A percentile compares a stretch with the other conserved stretches of the same genome.
These are phyloP conservation scores for Rhynchospora breviuscula DNA, from an alignment of 176 grass and related monocot species.

Conservation along the genomic window DNA sequence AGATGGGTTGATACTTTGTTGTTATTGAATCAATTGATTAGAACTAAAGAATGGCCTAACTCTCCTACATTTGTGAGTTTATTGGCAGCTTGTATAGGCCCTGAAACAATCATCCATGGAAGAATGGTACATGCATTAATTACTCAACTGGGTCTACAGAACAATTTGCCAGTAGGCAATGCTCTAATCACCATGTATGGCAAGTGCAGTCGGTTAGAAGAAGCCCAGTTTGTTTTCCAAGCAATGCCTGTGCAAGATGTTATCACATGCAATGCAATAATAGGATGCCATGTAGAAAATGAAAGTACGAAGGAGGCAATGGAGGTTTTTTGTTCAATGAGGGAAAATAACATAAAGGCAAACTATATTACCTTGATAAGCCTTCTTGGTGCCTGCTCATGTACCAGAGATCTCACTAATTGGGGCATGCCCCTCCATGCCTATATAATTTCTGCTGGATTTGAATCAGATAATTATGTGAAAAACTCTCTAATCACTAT, in stretches of 20 bases:
- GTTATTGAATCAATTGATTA: conserved; percentile 33
- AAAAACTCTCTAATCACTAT: conserved; percentile 80
- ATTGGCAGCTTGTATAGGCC: conserved; percentile 53
- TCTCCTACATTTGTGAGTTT: conserved; percentile 64
- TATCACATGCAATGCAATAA: conserved; percentile 69
- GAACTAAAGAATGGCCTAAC: conserved; percentile 37
- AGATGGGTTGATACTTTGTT: conserved; percentile 33
- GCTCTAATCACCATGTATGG: conserved; percentile 66
- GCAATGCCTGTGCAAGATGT: conserved; percentile 49
- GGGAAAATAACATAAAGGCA: conserved; percentile 27
- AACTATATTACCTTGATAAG: conserved; percentile 89
- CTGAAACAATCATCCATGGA: conserved; percentile 43
- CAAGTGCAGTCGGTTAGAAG: conserved; percentile 53
- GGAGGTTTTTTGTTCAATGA: conserved; percentile 59
- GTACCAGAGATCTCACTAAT: conserved; percentile 33
- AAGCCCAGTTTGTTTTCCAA: conserved; percentile 42
- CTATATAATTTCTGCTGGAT: conserved; percentile 47
- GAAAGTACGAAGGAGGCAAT: conserved; percentile 37
- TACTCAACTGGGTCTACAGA: conserved; percentile 38
- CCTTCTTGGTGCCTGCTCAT: conserved; percentile 43
- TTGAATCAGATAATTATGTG: conserved; percentile 60
- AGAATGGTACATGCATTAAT: conserved; percentile 63
- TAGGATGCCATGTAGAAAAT: conserved; percentile 45
- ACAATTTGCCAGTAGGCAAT: conserved; percentile 43
- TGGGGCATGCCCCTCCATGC: conserved; percentile 61